Evolutionary conservation across 176 grass and related monocot genomes (phyloP).

Genomic region (Guadua angustifolia): DNA sequence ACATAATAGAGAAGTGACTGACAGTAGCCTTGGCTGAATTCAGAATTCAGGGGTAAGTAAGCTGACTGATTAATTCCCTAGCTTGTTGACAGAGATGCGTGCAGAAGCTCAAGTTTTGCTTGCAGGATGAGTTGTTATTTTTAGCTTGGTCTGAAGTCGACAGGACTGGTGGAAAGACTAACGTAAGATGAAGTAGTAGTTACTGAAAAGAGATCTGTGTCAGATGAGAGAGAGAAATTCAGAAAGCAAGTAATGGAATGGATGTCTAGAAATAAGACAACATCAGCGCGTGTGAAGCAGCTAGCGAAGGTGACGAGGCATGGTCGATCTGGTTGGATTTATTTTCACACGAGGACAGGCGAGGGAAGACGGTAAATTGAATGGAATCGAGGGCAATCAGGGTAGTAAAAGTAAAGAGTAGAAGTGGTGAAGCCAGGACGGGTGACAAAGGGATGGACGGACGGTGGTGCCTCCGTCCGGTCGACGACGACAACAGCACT

Average conservation of each 20-base stretch:
- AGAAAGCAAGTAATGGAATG: no score
- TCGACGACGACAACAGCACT: no score
- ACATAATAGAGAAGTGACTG: background rate
- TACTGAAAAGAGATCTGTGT: background rate
- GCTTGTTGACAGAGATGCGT: background rate
- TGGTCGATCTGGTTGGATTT: no score
- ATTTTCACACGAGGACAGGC: background rate
- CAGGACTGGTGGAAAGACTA: background rate
- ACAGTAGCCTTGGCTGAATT: background rate
- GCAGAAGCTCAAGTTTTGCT: background rate
- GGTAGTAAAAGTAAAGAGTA: no score
- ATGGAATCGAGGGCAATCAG: no score
- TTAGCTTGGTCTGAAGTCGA: background rate
- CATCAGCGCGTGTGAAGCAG: background rate
- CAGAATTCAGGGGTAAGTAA: no score
- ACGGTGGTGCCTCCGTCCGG: no score
- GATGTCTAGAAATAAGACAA: background rate
- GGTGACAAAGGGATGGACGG: no score
- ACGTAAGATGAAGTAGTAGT: background rate
- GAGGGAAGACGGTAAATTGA: background rate
- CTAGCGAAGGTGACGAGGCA: background rate
- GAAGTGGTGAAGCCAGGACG: no score
- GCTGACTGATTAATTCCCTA: background rate
- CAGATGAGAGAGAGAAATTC: background rate
- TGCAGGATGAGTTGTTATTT: background rate